Evolutionary conservation across 441 rosid genomes (phyloP), one percentile per base, ranked within the genome.

Genomic region (Biscutella laevigata): DNA sequence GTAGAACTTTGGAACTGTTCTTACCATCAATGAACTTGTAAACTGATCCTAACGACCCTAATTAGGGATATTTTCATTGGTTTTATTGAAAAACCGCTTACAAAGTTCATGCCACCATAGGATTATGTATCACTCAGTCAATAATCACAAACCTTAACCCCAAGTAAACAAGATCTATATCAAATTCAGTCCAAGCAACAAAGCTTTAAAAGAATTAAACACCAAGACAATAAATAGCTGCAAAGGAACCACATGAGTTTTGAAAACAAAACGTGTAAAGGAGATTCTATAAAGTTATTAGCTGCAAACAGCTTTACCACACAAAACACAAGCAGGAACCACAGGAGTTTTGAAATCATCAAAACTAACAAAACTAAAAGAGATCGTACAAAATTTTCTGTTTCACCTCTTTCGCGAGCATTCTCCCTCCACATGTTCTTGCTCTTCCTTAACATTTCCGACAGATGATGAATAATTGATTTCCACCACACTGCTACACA

Each of bases 381-480:
- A n/a, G n/a, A n/a, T n/a, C n/a, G n/a, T n/a, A n/a, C n/a, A n/a
- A n/a, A n/a, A n/a, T n/a, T n/a, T n/a, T n/a, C n/a, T n/a, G n/a
- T n/a, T n/a, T n/a, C n/a, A n/a, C 94, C 91, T 82, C 77, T 84
- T 87, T 15, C 76, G 66, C 0, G 72, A 27, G 64, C 77, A 66
- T 60, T 72, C 82, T 32, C 66, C 69, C n/a, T 68, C 72, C 0
- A 34, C 55, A 34, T 44, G 52, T 51, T 68, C 73, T 7, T 57
- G 59, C 48, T 70, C 79, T 38, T 48, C 71, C 14, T 67, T 61
- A 32, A 44, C 62, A 57, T 29, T 59, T 12, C 60, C 75, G 53
- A 36, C 61, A 13, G 76, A 67, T 34, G 81, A 66, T 2, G 71
- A 71, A 47, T 77, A 75, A 27, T 66, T 82, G 62, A 68, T 59